Evolutionary conservation across 768 basidiomycete species (phyloP).

Genomic region (Pleurotus djamor): DNA sequence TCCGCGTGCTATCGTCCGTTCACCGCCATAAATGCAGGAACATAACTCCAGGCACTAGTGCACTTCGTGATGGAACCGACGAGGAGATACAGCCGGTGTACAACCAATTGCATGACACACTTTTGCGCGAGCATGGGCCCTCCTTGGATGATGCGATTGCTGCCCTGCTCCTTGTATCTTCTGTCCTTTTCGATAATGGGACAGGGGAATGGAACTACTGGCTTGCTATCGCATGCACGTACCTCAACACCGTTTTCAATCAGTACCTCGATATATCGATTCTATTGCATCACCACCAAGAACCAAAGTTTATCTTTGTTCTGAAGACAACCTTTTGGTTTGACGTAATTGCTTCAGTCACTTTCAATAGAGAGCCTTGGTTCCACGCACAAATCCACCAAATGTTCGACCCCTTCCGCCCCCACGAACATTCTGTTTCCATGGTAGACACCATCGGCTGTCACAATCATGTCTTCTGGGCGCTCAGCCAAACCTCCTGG

Average conservation of each 20-base stretch:
- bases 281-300: slow-evolving; percentile 35
- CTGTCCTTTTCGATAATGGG: slow-evolving; percentile 78
- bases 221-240: slow-evolving; percentile 57
- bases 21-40: slow-evolving; percentile 30
- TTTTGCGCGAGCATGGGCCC: background rate
- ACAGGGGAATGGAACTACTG: slow-evolving; percentile 69
- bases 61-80: background rate
- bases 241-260: slow-evolving; percentile 48
- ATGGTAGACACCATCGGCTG: slow-evolving; percentile 88
- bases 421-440: slow-evolving; percentile 37
- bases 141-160: slow-evolving; percentile 71
- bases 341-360: slow-evolving; percentile 77
- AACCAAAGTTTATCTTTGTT: slow-evolving; percentile 61
- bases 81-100: background rate
- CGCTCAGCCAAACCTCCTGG: slow-evolving; percentile 34
- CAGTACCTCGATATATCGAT: slow-evolving; percentile 36
- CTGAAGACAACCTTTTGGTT: slow-evolving; percentile 88
- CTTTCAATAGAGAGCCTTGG: slow-evolving; percentile 56
- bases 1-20: slow-evolving; percentile 62
- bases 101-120: background rate
- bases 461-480: slow-evolving; percentile 76
- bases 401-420: slow-evolving; percentile 45
- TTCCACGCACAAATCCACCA: slow-evolving; percentile 54
- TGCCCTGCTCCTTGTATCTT: slow-evolving; percentile 74
- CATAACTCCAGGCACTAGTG: background rate